A percentile compares a stretch with the other conserved stretches of the same genome.
These are phyloP conservation scores for Dothistroma septosporum DNA, from an alignment of 2,329 filamentous ascomycete genomes.

Conservation along the genomic window DNA sequence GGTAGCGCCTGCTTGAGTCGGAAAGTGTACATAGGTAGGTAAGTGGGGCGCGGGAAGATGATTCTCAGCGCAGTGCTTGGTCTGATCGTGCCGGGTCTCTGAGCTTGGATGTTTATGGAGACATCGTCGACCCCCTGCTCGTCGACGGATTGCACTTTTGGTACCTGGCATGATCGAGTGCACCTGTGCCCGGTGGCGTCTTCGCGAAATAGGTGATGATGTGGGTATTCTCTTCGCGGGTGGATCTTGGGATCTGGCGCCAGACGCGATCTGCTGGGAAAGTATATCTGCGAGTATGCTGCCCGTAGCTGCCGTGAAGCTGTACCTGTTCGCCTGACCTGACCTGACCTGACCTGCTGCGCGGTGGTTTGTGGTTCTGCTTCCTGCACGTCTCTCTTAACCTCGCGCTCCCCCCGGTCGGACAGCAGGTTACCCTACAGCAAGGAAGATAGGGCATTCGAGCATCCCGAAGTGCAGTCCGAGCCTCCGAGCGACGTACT, in stretches of 20 bases:
- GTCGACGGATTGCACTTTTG: conserved; percentile 19
- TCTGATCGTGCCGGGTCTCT: conserved; percentile 14
- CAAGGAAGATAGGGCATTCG: conserved; percentile 26
- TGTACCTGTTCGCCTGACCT: neutral
- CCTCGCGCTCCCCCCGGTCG: conserved; percentile 13
- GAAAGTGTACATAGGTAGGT: neutral
- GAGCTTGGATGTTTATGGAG: conserved; percentile 1
- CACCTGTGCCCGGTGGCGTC: conserved; percentile 22
- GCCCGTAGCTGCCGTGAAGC: neutral
- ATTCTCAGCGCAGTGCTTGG: conserved; percentile 10
- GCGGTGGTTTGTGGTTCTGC: conserved; percentile 8
- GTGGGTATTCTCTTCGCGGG: conserved; percentile 6
- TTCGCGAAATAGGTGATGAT: conserved; percentile 9
- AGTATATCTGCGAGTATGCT: conserved; percentile 18
- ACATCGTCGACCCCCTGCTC: conserved; percentile 11
- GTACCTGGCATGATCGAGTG: conserved; percentile 24
- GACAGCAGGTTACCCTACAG: conserved; percentile 32
- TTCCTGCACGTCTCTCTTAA: conserved; percentile 1
- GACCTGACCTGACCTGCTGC: neutral
- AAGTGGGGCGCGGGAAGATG: conserved; percentile 2
- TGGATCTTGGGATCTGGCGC: conserved; percentile 18
- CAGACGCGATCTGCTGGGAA: conserved; percentile 18
- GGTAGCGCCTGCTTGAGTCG: conserved; percentile 4
- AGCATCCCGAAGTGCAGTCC: conserved; percentile 24
- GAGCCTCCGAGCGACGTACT: conserved; percentile 24